These are phyloP conservation scores for Trichosanthes truncata DNA, from an alignment of 306 rosid species.

Conservation along the genomic window DNA sequence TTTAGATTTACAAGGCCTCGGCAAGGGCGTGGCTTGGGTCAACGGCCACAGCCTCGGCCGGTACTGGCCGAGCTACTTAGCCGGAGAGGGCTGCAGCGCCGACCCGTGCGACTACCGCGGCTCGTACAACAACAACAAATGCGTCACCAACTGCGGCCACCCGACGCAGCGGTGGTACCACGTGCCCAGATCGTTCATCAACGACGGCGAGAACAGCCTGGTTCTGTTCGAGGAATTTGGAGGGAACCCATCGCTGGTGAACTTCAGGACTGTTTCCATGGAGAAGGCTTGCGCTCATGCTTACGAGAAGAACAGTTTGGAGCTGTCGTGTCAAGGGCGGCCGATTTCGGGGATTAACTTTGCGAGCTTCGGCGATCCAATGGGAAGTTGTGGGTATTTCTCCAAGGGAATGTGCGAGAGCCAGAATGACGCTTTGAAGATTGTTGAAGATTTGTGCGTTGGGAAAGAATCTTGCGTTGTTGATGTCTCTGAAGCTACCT, in stretches of 20 bases:
- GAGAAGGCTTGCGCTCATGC: slow-evolving; percentile 28
- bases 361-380: slow-evolving; percentile 40
- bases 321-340: slow-evolving; percentile 28
- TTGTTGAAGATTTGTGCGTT: slow-evolving; percentile 28
- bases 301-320: slow-evolving; percentile 24
- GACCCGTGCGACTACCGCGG: slow-evolving; percentile 49
- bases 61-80: slow-evolving; percentile 33
- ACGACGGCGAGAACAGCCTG: slow-evolving; percentile 25
- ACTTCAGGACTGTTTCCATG: slow-evolving; percentile 20
- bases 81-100: slow-evolving; percentile 28
- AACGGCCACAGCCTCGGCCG: slow-evolving; percentile 37
- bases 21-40: slow-evolving; percentile 47
- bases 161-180: slow-evolving; percentile 56
- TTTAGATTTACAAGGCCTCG: slow-evolving; percentile 35
- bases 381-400: slow-evolving; percentile 38
- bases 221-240: slow-evolving; percentile 55
- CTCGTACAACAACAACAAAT: slow-evolving; percentile 22
- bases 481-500: slow-evolving; percentile 23
- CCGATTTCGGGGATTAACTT: slow-evolving; percentile 31
- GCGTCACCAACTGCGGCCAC: slow-evolving; percentile 37
- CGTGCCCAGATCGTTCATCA: slow-evolving; percentile 29
- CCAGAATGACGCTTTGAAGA: slow-evolving; percentile 7
- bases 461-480: slow-evolving; percentile 36
- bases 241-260: slow-evolving; percentile 31
- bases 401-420: slow-evolving; percentile 25